Evolutionary conservation across 2,329 filamentous ascomycete genomes (phyloP).

Genomic region (Raffaelea albimanens): DNA sequence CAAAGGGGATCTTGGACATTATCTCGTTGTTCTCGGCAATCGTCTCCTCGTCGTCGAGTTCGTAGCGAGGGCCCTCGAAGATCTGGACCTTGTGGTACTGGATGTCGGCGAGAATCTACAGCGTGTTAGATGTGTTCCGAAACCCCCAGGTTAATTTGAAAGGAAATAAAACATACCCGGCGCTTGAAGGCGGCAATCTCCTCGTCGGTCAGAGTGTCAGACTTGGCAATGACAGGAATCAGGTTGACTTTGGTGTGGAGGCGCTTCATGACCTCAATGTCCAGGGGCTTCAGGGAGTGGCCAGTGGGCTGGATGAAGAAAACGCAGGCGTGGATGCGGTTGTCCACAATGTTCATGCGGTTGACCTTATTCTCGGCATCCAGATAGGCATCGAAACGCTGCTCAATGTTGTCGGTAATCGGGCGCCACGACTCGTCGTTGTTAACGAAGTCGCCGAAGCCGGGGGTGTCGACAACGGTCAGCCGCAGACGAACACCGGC

Average conservation of each 20-base stretch:
- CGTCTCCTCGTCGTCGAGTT: conserved; percentile 93
- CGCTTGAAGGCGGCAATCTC: conserved; percentile 93
- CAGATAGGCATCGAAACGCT: conserved; percentile 95
- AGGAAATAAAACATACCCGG: conserved; percentile 59
- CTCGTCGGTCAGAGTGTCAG: conserved; percentile 94
- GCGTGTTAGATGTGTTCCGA: conserved; percentile 8
- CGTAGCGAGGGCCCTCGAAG: conserved; percentile 96
- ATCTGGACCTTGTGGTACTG: conserved; percentile 97
- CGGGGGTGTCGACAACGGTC: conserved; percentile 95
- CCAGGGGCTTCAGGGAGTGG: conserved; percentile 94
- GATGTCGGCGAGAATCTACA: conserved; percentile 90
- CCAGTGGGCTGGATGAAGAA: conserved; percentile 99
- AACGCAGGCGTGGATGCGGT: conserved; percentile 96
- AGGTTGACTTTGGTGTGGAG: conserved; percentile 99
- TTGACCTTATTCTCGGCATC: conserved; percentile 99
- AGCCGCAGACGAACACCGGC: conserved; percentile 92
- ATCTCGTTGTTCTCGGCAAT: conserved; percentile 99
- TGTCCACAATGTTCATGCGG: conserved; percentile 99
- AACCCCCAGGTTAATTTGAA: too few species aligned
- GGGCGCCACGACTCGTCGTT: conserved; percentile 99
- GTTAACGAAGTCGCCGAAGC: conserved; percentile 99
- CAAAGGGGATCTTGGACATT: conserved; percentile 99
- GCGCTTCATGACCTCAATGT: conserved; percentile 98
- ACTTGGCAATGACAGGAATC: conserved; percentile 98
- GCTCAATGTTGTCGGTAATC: conserved; percentile 99